phyloP scores from a whole-genome alignment of 1,284 basidiomycete genomes.

The Ganoderma multipileum region DNA sequence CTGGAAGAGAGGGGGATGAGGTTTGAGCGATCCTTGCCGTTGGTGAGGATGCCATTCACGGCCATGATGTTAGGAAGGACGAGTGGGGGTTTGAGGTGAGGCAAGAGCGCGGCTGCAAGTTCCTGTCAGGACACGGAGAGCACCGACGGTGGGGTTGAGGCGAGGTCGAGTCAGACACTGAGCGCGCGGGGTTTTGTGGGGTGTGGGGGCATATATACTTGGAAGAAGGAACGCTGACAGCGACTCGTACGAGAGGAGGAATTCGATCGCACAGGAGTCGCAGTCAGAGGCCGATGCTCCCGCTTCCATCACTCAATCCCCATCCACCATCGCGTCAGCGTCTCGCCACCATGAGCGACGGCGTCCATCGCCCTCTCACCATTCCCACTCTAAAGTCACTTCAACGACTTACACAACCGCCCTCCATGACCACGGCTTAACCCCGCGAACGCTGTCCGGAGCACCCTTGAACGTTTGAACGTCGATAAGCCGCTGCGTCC shows the following conservation, averaged over 20 bases:
- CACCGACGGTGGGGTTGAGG: conserved; percentile 5
- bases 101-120: conserved; percentile 4
- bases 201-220: not conserved
- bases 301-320: conserved; percentile 13
- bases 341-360: conserved; percentile 5
- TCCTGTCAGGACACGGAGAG: not conserved
- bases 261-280: not conserved
- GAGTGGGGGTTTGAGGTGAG: conserved; percentile 13
- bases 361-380: not conserved
- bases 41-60: conserved; percentile 14
- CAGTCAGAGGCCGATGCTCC: not conserved
- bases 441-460: too few species aligned
- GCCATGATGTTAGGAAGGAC: conserved; percentile 17
- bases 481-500: too few species aligned
- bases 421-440: too few species aligned
- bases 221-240: not conserved
- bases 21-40: conserved; percentile 50
- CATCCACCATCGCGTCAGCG: conserved; percentile 25
- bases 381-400: not conserved
- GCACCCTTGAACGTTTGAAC: not conserved
- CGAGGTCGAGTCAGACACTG: conserved; percentile 1
- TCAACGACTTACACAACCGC: too few species aligned
- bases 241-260: not conserved
- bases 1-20: conserved; percentile 72
- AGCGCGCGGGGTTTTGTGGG: not conserved